Evolutionary conservation across 345 rosid genomes (phyloP).

Genomic region (Populus nigra): DNA sequence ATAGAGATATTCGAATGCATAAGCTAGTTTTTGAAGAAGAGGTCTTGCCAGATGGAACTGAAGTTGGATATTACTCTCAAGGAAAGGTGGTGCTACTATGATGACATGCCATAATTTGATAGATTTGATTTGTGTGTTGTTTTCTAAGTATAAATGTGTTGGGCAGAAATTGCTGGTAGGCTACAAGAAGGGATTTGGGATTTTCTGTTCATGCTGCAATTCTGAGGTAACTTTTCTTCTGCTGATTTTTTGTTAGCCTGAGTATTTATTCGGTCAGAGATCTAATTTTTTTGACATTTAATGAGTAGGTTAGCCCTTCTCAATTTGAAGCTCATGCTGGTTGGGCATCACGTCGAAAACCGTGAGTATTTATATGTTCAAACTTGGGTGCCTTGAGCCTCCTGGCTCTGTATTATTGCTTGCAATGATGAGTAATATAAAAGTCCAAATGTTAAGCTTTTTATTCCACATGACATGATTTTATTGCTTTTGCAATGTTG

Average conservation of each 20-base stretch:
- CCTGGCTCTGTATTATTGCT: background rate
- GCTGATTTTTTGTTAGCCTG: constrained; percentile 16
- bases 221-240: constrained; percentile 50
- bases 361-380: constrained; percentile 51
- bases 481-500: background rate
- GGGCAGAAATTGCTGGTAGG: constrained; percentile 81
- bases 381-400: background rate
- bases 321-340: constrained; percentile 98
- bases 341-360: constrained; percentile 81
- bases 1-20: constrained; percentile 83
- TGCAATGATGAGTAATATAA: background rate
- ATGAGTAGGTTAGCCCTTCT: constrained; percentile 82
- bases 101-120: constrained; percentile 6
- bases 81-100: constrained; percentile 57
- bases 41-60: constrained; percentile 82
- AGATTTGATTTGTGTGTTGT: constrained; percentile 1
- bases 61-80: constrained; percentile 74
- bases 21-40: constrained; percentile 84
- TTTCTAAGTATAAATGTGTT: constrained; percentile 27
- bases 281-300: constrained; percentile 21
- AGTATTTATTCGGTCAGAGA: constrained; percentile 1
- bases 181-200: constrained; percentile 76
- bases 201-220: constrained; percentile 79
- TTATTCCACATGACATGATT: background rate
- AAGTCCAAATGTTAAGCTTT: background rate